A percentile compares a stretch with the other conserved stretches of the same genome.
Evolutionary conservation across 129 eudicot species (phyloP).

Genomic region (Flaveria brownii): DNA sequence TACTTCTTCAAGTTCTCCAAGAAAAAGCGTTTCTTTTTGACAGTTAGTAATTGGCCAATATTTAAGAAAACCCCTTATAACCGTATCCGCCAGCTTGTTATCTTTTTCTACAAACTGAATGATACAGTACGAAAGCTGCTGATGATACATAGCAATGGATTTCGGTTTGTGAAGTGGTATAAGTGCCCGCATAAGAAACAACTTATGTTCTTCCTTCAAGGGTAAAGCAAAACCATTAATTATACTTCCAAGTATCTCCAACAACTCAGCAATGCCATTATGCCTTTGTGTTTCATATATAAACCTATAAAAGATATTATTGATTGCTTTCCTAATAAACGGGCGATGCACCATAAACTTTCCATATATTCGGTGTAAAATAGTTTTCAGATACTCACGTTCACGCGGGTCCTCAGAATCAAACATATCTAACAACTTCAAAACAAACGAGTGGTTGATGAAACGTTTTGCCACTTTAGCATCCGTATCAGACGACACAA

Average conservation of each 20-base stretch:
- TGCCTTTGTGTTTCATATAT: conserved; percentile 76
- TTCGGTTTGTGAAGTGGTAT: conserved; percentile 82
- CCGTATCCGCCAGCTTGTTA: conserved; percentile 66
- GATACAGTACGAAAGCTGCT: conserved; percentile 69
- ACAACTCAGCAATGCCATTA: conserved; percentile 68
- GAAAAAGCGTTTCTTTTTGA: conserved; percentile 80
- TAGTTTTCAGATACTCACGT: conserved; percentile 73
- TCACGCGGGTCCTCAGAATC: conserved; percentile 83
- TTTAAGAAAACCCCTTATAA: conserved; percentile 71
- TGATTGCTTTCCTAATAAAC: conserved; percentile 72
- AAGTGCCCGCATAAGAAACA: conserved; percentile 74
- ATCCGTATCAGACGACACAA: conserved; percentile 68
- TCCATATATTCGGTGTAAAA: conserved; percentile 74
- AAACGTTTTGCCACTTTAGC: conserved; percentile 68
- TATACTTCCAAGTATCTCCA: conserved; percentile 84
- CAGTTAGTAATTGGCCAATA: conserved; percentile 85
- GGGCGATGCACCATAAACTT: conserved; percentile 91
- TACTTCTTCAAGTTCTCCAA: conserved; percentile 78
- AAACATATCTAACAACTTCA: conserved; percentile 68
- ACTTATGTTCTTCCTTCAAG: conserved; percentile 83
- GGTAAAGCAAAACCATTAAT: conserved; percentile 86
- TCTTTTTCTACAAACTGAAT: conserved; percentile 84
- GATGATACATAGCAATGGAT: conserved; percentile 70
- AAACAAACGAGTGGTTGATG: conserved; percentile 64
- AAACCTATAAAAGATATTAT: conserved; percentile 69